Conservation (phyloP, 306 rosid species). For the Abrus pulchellus region DNA sequence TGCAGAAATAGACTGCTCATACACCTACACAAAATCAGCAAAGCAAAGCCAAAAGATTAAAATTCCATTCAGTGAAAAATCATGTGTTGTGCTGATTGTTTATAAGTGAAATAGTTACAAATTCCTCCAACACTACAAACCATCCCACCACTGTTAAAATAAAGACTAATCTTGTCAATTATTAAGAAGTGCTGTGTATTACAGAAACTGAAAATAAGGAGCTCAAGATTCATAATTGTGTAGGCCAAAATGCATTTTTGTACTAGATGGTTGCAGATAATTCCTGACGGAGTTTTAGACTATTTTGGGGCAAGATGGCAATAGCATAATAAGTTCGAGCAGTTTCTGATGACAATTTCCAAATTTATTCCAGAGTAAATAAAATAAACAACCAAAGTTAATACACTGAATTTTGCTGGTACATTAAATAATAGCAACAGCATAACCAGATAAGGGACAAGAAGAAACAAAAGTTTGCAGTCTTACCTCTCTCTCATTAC, state of each 20-base stretch:
- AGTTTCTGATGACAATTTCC: background rate
- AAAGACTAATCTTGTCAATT: background rate
- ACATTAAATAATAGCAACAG: background rate
- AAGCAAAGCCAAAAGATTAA: slow-evolving; percentile 15
- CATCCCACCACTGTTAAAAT: background rate
- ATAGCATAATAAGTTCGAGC: background rate
- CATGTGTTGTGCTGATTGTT: slow-evolving; percentile 24
- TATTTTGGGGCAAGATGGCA: background rate
- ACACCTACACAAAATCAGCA: slow-evolving; percentile 64
- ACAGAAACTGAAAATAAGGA: background rate
- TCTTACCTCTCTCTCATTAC: slow-evolving; percentile 60
- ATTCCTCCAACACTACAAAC: background rate
- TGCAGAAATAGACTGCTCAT: slow-evolving; percentile 86
- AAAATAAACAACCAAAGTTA: background rate
- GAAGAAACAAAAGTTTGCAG: slow-evolving; percentile 18
- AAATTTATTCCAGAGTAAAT: background rate
- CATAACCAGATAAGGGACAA: slow-evolving; percentile 2
- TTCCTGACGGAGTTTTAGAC: background rate
- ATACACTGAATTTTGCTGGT: slow-evolving; percentile 10
- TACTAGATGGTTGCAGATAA: slow-evolving; percentile 16
- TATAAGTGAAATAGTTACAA: background rate
- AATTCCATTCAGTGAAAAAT: background rate
- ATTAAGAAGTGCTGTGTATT: background rate
- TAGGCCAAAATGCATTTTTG: background rate
- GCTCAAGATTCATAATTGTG: background rate